A percentile compares a stretch with the other conserved stretches of the same genome.
These are phyloP conservation scores for Ogataea sp. DNA, from an alignment of 805 yeast species.

Conservation along the genomic window DNA sequence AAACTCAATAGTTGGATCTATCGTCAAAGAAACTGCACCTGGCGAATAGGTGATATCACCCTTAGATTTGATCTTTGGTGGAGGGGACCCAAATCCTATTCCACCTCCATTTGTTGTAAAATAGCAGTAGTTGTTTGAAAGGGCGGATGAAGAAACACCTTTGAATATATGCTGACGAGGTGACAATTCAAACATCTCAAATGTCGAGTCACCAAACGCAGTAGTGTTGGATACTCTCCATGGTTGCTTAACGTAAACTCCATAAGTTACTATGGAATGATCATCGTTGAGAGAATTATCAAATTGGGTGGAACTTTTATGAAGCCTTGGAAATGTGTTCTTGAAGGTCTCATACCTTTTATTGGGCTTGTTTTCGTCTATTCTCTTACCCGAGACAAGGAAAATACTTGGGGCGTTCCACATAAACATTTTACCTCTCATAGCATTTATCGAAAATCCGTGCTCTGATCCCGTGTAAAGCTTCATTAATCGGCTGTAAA, in stretches of 20 bases:
- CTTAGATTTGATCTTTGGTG: conserved; percentile 45
- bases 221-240: conserved; percentile 72
- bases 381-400: conserved; percentile 55
- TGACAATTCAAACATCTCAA: conserved; percentile 55
- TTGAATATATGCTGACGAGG: conserved; percentile 57
- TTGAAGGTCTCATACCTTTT: conserved; percentile 45
- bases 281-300: conserved; percentile 17
- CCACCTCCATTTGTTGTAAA: conserved; percentile 75
- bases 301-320: conserved; percentile 6
- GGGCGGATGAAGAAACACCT: conserved; percentile 11
- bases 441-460: conserved; percentile 84
- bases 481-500: conserved; percentile 42
- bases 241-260: conserved; percentile 57
- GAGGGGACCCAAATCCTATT: conserved; percentile 70
- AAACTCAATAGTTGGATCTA: conserved; percentile 74
- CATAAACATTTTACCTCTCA: conserved; percentile 76
- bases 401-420: conserved; percentile 86
- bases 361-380: conserved; percentile 29
- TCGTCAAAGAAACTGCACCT: conserved; percentile 72
- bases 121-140: conserved; percentile 35
- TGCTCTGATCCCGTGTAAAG: conserved; percentile 66
- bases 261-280: conserved; percentile 44
- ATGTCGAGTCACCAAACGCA: conserved; percentile 56
- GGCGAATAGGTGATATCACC: conserved; percentile 39
- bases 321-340: conserved; percentile 37